Evolutionary conservation across 768 basidiomycete species (phyloP).

Genomic region (Mycena capillaripes): DNA sequence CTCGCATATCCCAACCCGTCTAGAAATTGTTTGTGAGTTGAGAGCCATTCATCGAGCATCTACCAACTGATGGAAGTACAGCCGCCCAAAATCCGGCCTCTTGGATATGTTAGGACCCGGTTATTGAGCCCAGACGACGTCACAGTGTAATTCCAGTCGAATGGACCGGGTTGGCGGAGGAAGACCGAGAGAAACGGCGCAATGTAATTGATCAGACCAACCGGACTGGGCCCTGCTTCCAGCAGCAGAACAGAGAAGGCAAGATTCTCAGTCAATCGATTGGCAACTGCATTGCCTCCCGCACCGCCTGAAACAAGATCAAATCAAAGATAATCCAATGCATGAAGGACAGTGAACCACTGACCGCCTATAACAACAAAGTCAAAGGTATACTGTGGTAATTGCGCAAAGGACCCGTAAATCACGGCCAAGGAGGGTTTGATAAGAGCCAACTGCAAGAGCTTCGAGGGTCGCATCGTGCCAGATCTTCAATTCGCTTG

Average conservation of each 20-base stretch:
- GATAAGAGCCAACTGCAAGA: not conserved
- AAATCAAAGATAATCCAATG: not conserved
- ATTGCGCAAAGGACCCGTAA: not conserved
- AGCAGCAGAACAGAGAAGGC: constrained; percentile 10
- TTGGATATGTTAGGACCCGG: constrained; percentile 4
- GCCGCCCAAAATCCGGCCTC: constrained; percentile 11
- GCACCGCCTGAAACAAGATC: constrained; percentile 9
- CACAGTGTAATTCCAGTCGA: constrained; percentile 25
- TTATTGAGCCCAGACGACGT: constrained; percentile 12
- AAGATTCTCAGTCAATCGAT: constrained; percentile 17
- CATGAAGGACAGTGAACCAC: not conserved
- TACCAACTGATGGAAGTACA: constrained; percentile 36
- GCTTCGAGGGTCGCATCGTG: not conserved
- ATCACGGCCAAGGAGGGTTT: not conserved
- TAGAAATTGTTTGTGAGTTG: constrained; percentile 26
- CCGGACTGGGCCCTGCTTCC: constrained; percentile 24
- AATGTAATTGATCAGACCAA: constrained; percentile 13
- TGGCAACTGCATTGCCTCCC: constrained; percentile 18
- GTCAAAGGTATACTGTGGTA: not conserved
- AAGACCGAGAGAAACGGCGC: constrained; percentile 9
- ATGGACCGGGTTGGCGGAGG: constrained; percentile 13
- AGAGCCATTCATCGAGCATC: not conserved
- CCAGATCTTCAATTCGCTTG: not conserved
- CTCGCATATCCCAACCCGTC: constrained; percentile 40
- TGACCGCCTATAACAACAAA: constrained; percentile 10